Conservation (phyloP, 2,329 filamentous ascomycete species). For the Fusarium mexicanum region DNA sequence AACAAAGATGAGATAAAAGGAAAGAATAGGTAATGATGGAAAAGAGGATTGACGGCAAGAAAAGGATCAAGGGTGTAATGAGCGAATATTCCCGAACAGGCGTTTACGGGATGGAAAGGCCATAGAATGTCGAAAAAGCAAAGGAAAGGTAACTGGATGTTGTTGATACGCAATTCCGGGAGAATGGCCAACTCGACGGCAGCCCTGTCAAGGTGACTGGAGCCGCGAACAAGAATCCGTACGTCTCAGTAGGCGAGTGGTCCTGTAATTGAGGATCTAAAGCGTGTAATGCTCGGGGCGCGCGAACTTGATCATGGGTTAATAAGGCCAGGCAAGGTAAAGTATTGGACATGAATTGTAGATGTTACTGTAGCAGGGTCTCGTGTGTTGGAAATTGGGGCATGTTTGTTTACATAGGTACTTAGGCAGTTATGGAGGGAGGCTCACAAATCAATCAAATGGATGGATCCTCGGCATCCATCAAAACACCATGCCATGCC, state of each 20-base stretch:
- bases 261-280: constrained; percentile 14
- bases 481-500: constrained; percentile 26
- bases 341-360: constrained; percentile 14
- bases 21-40: neutral
- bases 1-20: constrained; percentile 1
- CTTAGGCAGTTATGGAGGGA: constrained; percentile 22
- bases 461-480: constrained; percentile 29
- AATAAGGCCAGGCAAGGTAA: neutral
- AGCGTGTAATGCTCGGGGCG: constrained; percentile 9
- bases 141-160: constrained; percentile 22
- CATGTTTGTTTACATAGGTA: constrained; percentile 36
- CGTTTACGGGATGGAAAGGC: constrained; percentile 16
- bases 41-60: neutral
- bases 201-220: constrained; percentile 2
- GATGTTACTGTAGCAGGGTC: constrained; percentile 18
- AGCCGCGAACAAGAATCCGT: neutral
- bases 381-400: constrained; percentile 14
- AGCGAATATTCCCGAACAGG: constrained; percentile 25
- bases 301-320: constrained; percentile 23
- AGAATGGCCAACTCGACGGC: neutral
- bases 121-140: constrained; percentile 32
- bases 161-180: constrained; percentile 12
- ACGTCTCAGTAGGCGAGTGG: neutral
- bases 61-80: constrained; percentile 11
- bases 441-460: constrained; percentile 13